Evolutionary conservation across 495 filamentous ascomycete genomes (phyloP), one percentile per base, ranked within the genome.

Genomic region (Aspergillus carlsbadensis): DNA sequence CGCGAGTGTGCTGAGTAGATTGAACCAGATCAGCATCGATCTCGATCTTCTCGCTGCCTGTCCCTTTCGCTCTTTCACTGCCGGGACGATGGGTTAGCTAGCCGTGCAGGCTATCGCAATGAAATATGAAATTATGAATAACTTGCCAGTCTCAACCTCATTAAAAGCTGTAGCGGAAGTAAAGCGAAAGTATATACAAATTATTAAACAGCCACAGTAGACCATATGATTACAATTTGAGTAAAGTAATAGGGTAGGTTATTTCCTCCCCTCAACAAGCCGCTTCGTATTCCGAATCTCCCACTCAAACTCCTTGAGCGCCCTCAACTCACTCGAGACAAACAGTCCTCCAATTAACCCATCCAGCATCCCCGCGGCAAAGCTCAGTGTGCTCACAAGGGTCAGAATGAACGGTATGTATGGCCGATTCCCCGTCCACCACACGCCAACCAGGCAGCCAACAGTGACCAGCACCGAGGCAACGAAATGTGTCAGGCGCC

Each of bases 231-330:
- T 29, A 29, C 26, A 3, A 29, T 29, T 3, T 39, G 13, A 39
- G 15, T 3, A 39, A 14, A 14, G 13, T n/a, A n/a, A n/a, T n/a
- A n/a, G n/a, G n/a, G n/a, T n/a, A n/a, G n/a, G n/a, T 48, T 41
- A 53, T 63, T 64, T 8, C 61, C 58, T 6, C 52, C 50, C 59
- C 53, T 66, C 54, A 10, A 67, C 65, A 37, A 76, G 37, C 22
- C 64, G 65, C 57, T 71, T 84, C 33, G 87, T 87, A 72, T 88
- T 94, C 47, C 73, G 71, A 13, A 98, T 86, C 75, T 98, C 95
- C 87, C 91, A 96, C 64, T 94, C 85, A 72, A 97, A 98, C 74
- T 98, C 94, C 62, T 84, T 87, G n/a, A 98, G 72, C 13, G 90
- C 85, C 56, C 90, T 77, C 56, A 96, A 58, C 73, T 98, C 94